phyloP scores from a whole-genome alignment of 78 protist species.

The Chrysochromulina tobinii region DNA sequence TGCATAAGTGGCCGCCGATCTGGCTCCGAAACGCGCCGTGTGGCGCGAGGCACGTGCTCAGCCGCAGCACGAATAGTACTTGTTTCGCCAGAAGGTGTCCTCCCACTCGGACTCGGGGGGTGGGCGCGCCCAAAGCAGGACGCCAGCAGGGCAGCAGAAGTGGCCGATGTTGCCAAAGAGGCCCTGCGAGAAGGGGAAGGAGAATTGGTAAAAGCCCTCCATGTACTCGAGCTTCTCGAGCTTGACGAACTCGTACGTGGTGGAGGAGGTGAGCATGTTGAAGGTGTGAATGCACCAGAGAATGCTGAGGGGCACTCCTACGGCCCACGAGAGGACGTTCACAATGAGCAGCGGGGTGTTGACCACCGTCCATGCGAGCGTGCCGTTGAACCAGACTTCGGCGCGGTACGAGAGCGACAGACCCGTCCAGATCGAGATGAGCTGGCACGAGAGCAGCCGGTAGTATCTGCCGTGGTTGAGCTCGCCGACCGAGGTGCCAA shows the following conservation, averaged over 20 bases:
- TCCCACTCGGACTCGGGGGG: conserved; percentile 3
- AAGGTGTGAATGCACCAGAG: not conserved
- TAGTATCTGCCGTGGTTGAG: conserved; percentile 1
- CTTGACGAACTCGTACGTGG: not conserved
- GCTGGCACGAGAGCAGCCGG: not conserved
- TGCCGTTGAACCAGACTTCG: not conserved
- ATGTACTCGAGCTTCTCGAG: not conserved
- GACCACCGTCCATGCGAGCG: too few species aligned
- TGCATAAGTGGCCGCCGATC: too few species aligned
- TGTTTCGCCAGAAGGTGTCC: not conserved
- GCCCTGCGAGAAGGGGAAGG: not conserved
- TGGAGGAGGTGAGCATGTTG: not conserved
- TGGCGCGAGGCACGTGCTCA: not conserved
- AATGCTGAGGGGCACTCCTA: not conserved
- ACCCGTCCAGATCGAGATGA: not conserved
- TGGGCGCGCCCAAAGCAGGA: not conserved
- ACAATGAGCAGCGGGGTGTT: not conserved
- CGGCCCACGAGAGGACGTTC: not conserved
- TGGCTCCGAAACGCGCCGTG: too few species aligned
- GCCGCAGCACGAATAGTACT: conserved; percentile 1
- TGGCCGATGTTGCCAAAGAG: not conserved
- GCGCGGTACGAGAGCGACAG: not conserved
- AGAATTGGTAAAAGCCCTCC: not conserved
- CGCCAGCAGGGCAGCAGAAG: not conserved
- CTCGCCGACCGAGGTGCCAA: conserved; percentile 18